Evolutionary conservation across 495 filamentous ascomycete species (phyloP), one percentile per base, ranked within the genome.

Genomic region (Xylaria nigripes): DNA sequence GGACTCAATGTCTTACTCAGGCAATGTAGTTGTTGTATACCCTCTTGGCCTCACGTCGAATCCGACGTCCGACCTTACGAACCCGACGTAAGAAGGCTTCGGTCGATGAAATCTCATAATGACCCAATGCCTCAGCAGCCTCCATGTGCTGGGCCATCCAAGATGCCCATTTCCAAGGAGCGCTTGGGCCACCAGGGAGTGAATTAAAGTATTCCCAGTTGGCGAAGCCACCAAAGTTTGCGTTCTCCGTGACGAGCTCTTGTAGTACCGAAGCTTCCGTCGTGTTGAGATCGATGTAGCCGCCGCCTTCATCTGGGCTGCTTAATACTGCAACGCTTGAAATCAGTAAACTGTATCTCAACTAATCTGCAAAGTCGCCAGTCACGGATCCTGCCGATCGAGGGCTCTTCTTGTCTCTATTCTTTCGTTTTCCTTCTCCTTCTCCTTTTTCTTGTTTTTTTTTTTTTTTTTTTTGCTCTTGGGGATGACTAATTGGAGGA

Each of bases 131-230:
- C 6, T 30, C 45, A 12, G 62, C 59, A 7, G 57, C 52, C 1
- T 41, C 42, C 41, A 65, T 50, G 48, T 63, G 60, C 44, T 66
- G 43, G 16, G 61, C 63, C 69, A 75, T 72, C 51, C 54, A 61
- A 22, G 79, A 66, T 6, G 82, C 83, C 86, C 86, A 89, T 60
- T 84, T 73, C 80, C 81, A 89, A 1, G 86, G 86, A 50, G 72
- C 72, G 55, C 65, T 73, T 42, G 62, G 61, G 10, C 71, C 82
- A 13, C 82, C 84, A 0, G 85, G 85, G 56, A 82, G 62, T 2
- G 78, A 76, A 69, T 90, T 89, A 62, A 86, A 92, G 61, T 90
- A 94, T 69, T 94, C 89, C 89, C 89, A 94, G 3, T 89, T 86
- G 81, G 88, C 86, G 0, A 92, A 85, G 6, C 89, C 88, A 2